Conservation (phyloP, 768 basidiomycete genomes). For the Tricholoma sp. region DNA sequence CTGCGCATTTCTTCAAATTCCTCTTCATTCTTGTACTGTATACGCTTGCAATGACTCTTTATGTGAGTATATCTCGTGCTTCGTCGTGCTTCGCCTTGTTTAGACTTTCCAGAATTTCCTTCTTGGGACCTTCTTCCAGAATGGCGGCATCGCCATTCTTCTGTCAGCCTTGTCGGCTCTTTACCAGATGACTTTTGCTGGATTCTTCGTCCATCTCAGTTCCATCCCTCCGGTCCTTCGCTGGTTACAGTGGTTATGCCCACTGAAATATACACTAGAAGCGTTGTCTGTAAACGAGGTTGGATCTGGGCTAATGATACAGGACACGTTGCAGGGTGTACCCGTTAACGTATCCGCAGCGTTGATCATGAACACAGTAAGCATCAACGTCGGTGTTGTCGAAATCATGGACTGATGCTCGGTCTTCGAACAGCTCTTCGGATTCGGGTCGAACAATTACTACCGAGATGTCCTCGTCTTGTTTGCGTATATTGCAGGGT, state of each 20-base stretch:
- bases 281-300: slow-evolving; percentile 93
- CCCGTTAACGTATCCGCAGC: slow-evolving; percentile 74
- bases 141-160: slow-evolving; percentile 89
- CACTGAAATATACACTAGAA: slow-evolving; percentile 78
- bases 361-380: slow-evolving; percentile 80
- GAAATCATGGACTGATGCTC: slow-evolving; percentile 1
- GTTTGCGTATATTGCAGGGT: slow-evolving; percentile 82
- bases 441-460: slow-evolving; percentile 76
- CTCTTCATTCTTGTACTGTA: slow-evolving; percentile 84
- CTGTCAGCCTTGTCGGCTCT: slow-evolving; percentile 71
- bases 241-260: slow-evolving; percentile 91
- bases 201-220: slow-evolving; percentile 87
- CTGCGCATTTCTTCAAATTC: slow-evolving; percentile 91
- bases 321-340: slow-evolving; percentile 75
- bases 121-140: slow-evolving; percentile 74
- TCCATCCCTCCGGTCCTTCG: slow-evolving; percentile 86
- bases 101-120: slow-evolving; percentile 68
- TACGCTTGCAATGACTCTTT: slow-evolving; percentile 81
- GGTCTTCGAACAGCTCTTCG: slow-evolving; percentile 58
- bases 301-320: slow-evolving; percentile 78
- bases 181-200: slow-evolving; percentile 85
- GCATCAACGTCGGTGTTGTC: slow-evolving; percentile 18
- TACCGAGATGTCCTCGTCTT: slow-evolving; percentile 86
- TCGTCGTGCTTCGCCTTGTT: background rate
- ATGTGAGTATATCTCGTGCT: slow-evolving; percentile 41